A percentile compares a stretch with the other conserved stretches of the same genome.
phyloP scores from a whole-genome alignment of 2,329 filamentous ascomycete genomes.

The Coniochaeta pulveracea region DNA sequence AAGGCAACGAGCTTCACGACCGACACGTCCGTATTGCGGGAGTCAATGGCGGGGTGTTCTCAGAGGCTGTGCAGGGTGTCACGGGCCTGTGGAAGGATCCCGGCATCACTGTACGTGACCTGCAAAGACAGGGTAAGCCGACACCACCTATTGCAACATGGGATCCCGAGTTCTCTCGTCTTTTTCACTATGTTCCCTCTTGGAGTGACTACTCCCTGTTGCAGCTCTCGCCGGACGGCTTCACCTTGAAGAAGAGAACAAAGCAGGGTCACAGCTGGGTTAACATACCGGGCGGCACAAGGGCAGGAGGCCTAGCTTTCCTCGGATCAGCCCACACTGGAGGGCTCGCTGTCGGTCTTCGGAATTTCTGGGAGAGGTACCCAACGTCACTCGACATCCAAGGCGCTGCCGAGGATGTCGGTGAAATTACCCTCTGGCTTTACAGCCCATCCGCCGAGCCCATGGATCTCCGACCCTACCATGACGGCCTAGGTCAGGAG shows the following conservation, averaged over 20 bases:
- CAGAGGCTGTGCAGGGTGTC: slow-evolving; percentile 47
- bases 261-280: slow-evolving; percentile 46
- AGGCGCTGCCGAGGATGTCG: slow-evolving; percentile 34
- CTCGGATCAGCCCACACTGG: slow-evolving; percentile 44
- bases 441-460: too few species aligned
- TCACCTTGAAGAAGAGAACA: slow-evolving; percentile 48
- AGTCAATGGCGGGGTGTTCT: slow-evolving; percentile 40
- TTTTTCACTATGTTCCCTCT: slow-evolving; percentile 42
- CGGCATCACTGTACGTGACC: slow-evolving; percentile 31
- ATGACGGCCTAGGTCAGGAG: too few species aligned
- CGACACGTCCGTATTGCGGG: slow-evolving; percentile 47
- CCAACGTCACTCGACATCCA: slow-evolving; percentile 45
- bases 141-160: slow-evolving; percentile 31
- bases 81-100: slow-evolving; percentile 47
- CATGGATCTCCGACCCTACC: too few species aligned
- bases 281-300: slow-evolving; percentile 42
- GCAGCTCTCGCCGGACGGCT: slow-evolving; percentile 49
- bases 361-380: slow-evolving; percentile 53
- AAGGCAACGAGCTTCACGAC: slow-evolving; percentile 40
- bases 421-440: slow-evolving; percentile 46
- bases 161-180: slow-evolving; percentile 30
- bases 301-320: slow-evolving; percentile 45
- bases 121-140: slow-evolving; percentile 36
- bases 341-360: slow-evolving; percentile 46
- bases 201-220: slow-evolving; percentile 47